A percentile compares a stretch with the other conserved stretches of the same genome.
phyloP scores from a whole-genome alignment of 352 stramenopile species.

The Phytophthora colocasiae region DNA sequence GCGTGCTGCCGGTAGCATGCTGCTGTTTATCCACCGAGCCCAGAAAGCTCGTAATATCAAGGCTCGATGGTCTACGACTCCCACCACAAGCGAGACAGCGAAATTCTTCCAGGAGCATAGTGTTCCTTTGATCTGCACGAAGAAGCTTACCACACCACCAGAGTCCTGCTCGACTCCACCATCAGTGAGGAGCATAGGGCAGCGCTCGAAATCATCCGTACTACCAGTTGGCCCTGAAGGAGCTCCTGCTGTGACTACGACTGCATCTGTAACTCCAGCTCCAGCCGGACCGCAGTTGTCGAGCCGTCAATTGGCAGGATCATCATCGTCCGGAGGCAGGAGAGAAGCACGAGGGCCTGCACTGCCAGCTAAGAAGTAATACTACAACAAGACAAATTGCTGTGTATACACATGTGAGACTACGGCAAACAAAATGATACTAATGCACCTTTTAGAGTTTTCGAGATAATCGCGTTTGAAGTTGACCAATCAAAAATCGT shows the following conservation, averaged over 20 bases:
- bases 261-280: constrained; percentile 12
- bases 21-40: constrained; percentile 71
- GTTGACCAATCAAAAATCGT: no score
- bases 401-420: constrained; percentile 19
- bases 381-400: constrained; percentile 16
- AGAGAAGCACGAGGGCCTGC: constrained; percentile 13
- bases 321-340: constrained; percentile 15
- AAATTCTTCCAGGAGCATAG: constrained; percentile 33
- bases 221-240: constrained; percentile 49
- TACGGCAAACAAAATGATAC: no score
- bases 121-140: constrained; percentile 18
- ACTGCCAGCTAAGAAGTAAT: constrained; percentile 18
- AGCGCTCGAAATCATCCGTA: constrained; percentile 64
- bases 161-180: constrained; percentile 4
- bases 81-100: constrained; percentile 11
- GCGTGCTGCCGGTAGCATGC: constrained; percentile 58
- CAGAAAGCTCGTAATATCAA: constrained; percentile 69
- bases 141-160: constrained; percentile 17
- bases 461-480: no score
- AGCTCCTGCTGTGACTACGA: constrained; percentile 1
- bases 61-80: constrained; percentile 37
- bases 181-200: constrained; percentile 9
- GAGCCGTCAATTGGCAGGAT: constrained; percentile 2
- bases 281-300: background rate
- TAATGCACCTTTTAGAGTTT: no score